Evolutionary conservation across 202 grass and related monocot species (phyloP), one percentile per base, ranked within the genome.

Genomic region (Setaria italica): DNA sequence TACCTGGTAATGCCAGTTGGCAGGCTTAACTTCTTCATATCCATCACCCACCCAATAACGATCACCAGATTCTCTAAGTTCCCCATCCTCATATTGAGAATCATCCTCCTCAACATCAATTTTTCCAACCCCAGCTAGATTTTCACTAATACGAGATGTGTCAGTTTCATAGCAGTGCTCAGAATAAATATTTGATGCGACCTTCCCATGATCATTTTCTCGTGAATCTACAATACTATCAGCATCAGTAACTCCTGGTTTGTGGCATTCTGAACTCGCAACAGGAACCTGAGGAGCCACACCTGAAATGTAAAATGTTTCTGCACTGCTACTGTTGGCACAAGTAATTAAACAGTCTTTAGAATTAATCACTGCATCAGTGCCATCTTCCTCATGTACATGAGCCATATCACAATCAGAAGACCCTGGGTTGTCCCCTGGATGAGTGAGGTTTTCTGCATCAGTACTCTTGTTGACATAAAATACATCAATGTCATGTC

Each of bases 71-170:
- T 96, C 97, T 86, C 93, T 94, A 64, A 99, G 82, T 79, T 99
- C 97, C 37, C 97, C 97, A 79, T 99, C 97, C 76, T 99, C 97
- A 70, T 97, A 99, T 77, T 96, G 96, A 89, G 91, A 96, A 84
- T 99, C 97, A 67, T 99, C 94, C 58, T 99, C 94, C 78, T 94
- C 93, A 62, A 82, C 67, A 87, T 94, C 80, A 56, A 87, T 64
- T 78, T 85, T 82, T 68, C 77, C 81, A 5, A 81, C 69, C 67
- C 43, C 68, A 82, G 65, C 46, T n/a, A 66, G 72, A 81, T 85
- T 78, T 74, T 66, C 86, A 60, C 51, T 86, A 72, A 78, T 75
- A 83, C 69, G 56, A 73, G 81, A 73, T 80, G 84, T 70, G 63
- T 80, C 32, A 72, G 67, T 79, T 74, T 80, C 76, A 80, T 72